These are phyloP conservation scores for Collybiopsis confluens DNA, from an alignment of 768 basidiomycete species.

Conservation along the genomic window DNA sequence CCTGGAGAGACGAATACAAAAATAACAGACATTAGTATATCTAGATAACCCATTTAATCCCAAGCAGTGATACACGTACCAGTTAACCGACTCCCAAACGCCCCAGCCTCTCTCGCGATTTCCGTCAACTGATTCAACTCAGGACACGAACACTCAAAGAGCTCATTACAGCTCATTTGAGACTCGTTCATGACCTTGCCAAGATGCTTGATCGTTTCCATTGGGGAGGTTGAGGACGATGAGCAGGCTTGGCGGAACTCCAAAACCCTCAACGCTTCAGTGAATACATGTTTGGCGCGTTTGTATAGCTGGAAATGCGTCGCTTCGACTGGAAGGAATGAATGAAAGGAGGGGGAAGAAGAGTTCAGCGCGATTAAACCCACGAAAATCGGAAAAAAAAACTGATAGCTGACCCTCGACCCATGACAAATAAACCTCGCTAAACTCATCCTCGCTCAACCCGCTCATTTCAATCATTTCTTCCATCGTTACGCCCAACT, in stretches of 20 bases:
- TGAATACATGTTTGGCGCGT: constrained; percentile 61
- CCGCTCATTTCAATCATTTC: constrained; percentile 71
- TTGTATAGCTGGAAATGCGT: constrained; percentile 75
- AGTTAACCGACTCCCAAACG: constrained; percentile 80
- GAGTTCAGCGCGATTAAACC: constrained; percentile 80
- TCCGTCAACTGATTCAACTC: constrained; percentile 69
- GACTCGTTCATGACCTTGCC: constrained; percentile 45
- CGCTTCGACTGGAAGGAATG: too few species aligned
- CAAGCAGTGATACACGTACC: too few species aligned
- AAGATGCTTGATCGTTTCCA: constrained; percentile 5
- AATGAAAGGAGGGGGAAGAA: too few species aligned
- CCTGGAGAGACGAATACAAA: too few species aligned
- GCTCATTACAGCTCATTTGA: constrained; percentile 60
- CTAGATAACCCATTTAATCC: too few species aligned
- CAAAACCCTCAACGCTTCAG: too few species aligned
- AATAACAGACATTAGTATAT: too few species aligned
- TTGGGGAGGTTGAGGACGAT: neutral
- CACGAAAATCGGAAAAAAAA: constrained; percentile 54
- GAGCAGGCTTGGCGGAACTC: too few species aligned
- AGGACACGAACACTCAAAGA: constrained; percentile 77
- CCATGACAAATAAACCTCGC: constrained; percentile 71
- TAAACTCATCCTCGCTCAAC: constrained; percentile 49
- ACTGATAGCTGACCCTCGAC: constrained; percentile 56
- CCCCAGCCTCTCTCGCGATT: constrained; percentile 66
- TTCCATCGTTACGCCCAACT: constrained; percentile 65